A percentile compares a stretch with the other conserved stretches of the same genome.
Evolutionary conservation across 352 stramenopile genomes (phyloP).

Genomic region (Pythium phragmiticola): DNA sequence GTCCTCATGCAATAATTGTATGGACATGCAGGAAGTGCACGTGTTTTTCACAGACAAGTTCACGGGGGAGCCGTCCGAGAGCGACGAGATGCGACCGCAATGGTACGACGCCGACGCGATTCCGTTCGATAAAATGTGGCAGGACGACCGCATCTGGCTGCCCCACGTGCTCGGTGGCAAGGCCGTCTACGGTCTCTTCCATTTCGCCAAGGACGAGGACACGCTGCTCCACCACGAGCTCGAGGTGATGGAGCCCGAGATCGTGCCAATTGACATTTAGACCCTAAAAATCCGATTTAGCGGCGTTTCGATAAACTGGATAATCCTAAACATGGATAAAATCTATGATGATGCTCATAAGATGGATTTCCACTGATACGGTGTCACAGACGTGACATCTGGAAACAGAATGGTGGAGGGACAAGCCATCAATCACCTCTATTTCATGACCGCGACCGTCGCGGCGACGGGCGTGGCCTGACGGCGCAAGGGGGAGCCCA

Average conservation of each 20-base stretch:
- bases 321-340: neutral
- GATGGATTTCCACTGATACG: conserved; percentile 4
- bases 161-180: conserved; percentile 49
- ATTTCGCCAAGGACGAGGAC: conserved; percentile 50
- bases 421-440: too few relatives aligned
- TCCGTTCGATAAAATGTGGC: conserved; percentile 67
- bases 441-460: too few relatives aligned
- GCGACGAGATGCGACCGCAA: conserved; percentile 69
- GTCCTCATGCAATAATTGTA: too few relatives aligned
- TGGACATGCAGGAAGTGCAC: conserved; percentile 30
- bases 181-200: conserved; percentile 46
- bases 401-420: too few relatives aligned
- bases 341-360: conserved; percentile 1
- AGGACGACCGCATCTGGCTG: conserved; percentile 68
- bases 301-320: neutral
- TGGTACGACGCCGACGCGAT: conserved; percentile 58
- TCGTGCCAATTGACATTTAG: neutral
- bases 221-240: conserved; percentile 25
- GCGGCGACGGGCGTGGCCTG: neutral
- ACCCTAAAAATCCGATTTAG: neutral
- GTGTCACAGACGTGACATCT: neutral
- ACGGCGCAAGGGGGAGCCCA: neutral
- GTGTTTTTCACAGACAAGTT: conserved; percentile 54
- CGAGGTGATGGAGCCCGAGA: conserved; percentile 25
- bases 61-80: conserved; percentile 45